These are phyloP conservation scores for Gnetum montanum DNA, from an alignment of 75 land plant genomes.

Conservation along the genomic window DNA sequence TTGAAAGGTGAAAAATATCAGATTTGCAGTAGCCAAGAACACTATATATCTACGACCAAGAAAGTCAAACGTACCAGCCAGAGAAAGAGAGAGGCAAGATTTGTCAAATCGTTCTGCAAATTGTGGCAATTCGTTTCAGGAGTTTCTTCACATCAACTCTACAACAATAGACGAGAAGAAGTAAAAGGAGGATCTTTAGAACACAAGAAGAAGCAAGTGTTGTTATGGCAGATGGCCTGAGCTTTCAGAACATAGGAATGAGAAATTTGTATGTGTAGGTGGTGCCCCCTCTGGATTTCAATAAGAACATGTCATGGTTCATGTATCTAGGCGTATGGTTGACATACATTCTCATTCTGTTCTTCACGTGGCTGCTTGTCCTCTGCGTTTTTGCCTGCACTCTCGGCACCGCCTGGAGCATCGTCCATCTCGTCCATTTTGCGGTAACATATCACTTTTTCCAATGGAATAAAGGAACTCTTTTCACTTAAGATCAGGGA, in stretches of 20 bases:
- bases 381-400: slow-evolving; percentile 23
- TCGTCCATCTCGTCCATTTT: slow-evolving; percentile 31
- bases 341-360: slow-evolving; percentile 30
- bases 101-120: too few species aligned
- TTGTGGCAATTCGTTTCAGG: too few species aligned
- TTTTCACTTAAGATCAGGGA: background rate
- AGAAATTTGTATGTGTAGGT: slow-evolving; percentile 24
- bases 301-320: slow-evolving; percentile 42
- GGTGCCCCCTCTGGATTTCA: slow-evolving; percentile 33
- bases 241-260: background rate
- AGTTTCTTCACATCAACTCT: too few species aligned
- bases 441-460: slow-evolving; percentile 10
- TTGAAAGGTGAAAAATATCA: too few species aligned
- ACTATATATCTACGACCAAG: too few species aligned
- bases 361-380: slow-evolving; percentile 29
- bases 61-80: too few species aligned
- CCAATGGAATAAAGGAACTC: background rate
- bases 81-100: too few species aligned
- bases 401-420: slow-evolving; percentile 35
- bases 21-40: too few species aligned
- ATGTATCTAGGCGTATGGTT: slow-evolving; percentile 40
- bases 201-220: slow-evolving; percentile 25
- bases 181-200: too few species aligned
- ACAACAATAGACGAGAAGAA: too few species aligned
- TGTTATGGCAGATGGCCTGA: slow-evolving; percentile 8